A percentile compares a stretch with the other conserved stretches of the same genome.
phyloP scores from a whole-genome alignment of 331 rosid genomes.

The Arachis monticola region DNA sequence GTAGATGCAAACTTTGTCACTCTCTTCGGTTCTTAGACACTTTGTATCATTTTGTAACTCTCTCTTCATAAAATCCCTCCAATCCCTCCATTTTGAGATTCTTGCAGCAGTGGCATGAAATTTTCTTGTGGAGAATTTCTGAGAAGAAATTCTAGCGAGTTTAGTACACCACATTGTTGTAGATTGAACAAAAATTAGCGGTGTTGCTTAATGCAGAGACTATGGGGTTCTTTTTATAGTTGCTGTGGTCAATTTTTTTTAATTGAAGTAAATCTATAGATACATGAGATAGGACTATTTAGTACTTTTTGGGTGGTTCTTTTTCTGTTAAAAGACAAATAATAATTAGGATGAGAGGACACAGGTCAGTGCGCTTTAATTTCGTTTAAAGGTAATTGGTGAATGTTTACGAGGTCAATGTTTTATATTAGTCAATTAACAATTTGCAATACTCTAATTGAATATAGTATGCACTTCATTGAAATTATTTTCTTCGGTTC shows the following conservation, averaged over 20 bases:
- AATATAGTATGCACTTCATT: neutral
- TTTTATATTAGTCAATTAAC: neutral
- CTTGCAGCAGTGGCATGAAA: neutral
- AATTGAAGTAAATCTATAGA: neutral
- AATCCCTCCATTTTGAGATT: constrained; percentile 26
- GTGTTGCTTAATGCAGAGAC: no score
- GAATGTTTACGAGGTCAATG: neutral
- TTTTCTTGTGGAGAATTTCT: constrained; percentile 8
- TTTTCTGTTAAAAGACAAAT: neutral
- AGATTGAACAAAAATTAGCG: no score
- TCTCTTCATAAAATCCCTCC: constrained; percentile 12
- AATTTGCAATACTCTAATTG: neutral
- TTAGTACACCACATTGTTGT: constrained; percentile 5
- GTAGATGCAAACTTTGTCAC: constrained; percentile 31
- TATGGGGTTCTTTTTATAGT: no score
- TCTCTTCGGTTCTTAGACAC: neutral
- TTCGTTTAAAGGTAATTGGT: neutral
- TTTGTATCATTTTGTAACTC: constrained; percentile 19
- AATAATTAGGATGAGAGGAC: neutral
- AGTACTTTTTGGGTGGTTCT: neutral
- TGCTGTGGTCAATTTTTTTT: neutral
- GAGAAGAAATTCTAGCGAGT: neutral
- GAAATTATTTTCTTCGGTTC: neutral
- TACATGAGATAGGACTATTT: neutral
- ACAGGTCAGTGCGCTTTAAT: neutral